A percentile compares a stretch with the other conserved stretches of the same genome.
phyloP scores from a whole-genome alignment of 495 filamentous ascomycete genomes.

The Poronia punctata region DNA sequence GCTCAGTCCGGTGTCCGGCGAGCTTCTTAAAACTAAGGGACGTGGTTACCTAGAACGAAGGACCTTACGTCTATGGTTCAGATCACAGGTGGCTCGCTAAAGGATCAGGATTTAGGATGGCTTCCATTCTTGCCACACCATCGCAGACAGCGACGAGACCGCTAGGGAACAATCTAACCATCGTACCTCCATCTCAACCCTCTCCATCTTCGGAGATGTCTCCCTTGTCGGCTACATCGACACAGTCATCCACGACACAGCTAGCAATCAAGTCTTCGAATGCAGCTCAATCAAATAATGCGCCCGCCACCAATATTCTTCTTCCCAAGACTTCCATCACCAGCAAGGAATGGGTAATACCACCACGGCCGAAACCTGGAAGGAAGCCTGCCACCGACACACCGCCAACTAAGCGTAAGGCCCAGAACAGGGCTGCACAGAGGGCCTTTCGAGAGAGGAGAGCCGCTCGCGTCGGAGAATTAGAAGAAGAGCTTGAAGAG shows the following conservation, averaged over 20 bases:
- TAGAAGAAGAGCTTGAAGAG: slow-evolving; percentile 76
- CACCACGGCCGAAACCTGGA: slow-evolving; percentile 85
- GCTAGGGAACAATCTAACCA: slow-evolving; percentile 21
- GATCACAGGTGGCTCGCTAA: too few species aligned
- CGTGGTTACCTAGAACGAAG: too few species aligned
- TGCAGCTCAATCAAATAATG: slow-evolving; percentile 9
- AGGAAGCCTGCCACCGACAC: slow-evolving; percentile 88
- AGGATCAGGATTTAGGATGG: too few species aligned
- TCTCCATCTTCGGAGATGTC: slow-evolving; percentile 22
- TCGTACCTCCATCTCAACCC: slow-evolving; percentile 20
- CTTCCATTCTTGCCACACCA: slow-evolving; percentile 8
- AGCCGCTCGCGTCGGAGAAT: slow-evolving; percentile 75
- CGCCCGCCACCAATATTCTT: slow-evolving; percentile 20
- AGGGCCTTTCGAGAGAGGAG: slow-evolving; percentile 82
- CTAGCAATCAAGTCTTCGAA: slow-evolving; percentile 20
- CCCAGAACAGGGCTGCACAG: slow-evolving; percentile 90
- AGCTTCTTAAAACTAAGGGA: too few species aligned
- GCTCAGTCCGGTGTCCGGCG: too few species aligned
- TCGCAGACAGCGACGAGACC: slow-evolving; percentile 1
- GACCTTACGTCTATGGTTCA: too few species aligned
- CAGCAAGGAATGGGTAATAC: slow-evolving; percentile 81
- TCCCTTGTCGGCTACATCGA: slow-evolving; percentile 21
- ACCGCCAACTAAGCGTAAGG: slow-evolving; percentile 85
- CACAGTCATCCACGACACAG: slow-evolving; percentile 18
- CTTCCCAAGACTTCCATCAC: slow-evolving; percentile 47